These are phyloP conservation scores for Ophiostoma ips DNA, from an alignment of 2,329 filamentous ascomycete genomes.

Conservation along the genomic window DNA sequence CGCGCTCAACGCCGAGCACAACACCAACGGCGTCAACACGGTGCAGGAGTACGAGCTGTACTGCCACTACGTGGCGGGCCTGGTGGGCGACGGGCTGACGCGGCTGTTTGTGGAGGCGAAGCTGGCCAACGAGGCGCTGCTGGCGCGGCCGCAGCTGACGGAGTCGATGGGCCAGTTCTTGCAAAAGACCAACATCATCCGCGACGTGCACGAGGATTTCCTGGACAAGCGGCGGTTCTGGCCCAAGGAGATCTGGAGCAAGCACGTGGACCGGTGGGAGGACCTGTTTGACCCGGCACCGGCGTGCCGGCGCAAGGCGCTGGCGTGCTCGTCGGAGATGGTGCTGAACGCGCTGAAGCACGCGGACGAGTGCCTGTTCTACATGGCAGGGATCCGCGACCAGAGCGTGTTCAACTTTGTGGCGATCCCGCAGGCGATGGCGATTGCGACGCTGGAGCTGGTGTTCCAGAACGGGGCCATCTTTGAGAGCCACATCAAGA, in stretches of 20 bases:
- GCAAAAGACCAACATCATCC: slow-evolving; percentile 98
- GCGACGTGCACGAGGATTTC: slow-evolving; percentile 82
- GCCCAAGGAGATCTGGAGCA: slow-evolving; percentile 93
- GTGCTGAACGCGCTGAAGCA: slow-evolving; percentile 78
- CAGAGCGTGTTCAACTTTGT: slow-evolving; percentile 99
- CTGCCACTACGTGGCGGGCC: slow-evolving; percentile 94
- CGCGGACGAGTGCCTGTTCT: slow-evolving; percentile 89
- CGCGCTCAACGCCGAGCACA: slow-evolving; percentile 67
- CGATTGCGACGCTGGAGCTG: slow-evolving; percentile 82
- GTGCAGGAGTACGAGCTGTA: slow-evolving; percentile 88
- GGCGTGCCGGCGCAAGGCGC: slow-evolving; percentile 59
- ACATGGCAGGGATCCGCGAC: slow-evolving; percentile 86
- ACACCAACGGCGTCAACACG: slow-evolving; percentile 66
- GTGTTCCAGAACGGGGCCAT: slow-evolving; percentile 85
- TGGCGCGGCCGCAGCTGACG: slow-evolving; percentile 65
- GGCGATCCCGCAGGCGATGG: slow-evolving; percentile 93
- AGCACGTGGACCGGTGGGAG: slow-evolving; percentile 79
- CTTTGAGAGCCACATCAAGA: slow-evolving; percentile 83
- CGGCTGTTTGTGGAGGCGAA: slow-evolving; percentile 76
- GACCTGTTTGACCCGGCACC: slow-evolving; percentile 63
- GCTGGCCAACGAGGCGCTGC: slow-evolving; percentile 72
- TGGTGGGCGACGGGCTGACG: slow-evolving; percentile 92
- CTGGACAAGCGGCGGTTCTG: slow-evolving; percentile 83
- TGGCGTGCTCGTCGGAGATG: slow-evolving; percentile 88
- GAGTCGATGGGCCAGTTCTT: slow-evolving; percentile 97